These are phyloP conservation scores for Phytophthora agathidicida DNA, from an alignment of 352 stramenopile species.

Conservation along the genomic window DNA sequence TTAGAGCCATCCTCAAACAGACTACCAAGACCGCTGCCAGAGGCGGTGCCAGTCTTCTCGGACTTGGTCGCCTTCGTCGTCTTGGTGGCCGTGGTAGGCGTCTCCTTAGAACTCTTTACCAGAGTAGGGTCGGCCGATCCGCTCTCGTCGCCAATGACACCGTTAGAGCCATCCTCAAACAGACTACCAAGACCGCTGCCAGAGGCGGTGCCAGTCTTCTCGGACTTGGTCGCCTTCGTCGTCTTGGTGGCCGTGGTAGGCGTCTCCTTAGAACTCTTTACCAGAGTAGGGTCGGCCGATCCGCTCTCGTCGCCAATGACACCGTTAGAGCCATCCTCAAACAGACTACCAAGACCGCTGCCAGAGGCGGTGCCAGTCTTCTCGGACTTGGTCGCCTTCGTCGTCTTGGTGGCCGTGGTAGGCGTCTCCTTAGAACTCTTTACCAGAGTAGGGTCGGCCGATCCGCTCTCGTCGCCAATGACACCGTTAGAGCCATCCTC, in stretches of 20 bases:
- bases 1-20: conserved; percentile 7
- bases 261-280: too few species aligned
- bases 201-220: conserved; percentile 1
- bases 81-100: background rate
- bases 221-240: conserved; percentile 3
- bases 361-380: background rate
- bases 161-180: conserved; percentile 5
- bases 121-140: background rate
- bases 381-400: conserved; percentile 2
- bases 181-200: conserved; percentile 4
- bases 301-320: conserved; percentile 1
- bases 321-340: conserved; percentile 4
- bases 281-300: background rate
- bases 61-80: conserved; percentile 5
- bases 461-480: conserved; percentile 1
- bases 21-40: conserved; percentile 1
- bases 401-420: background rate
- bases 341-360: conserved; percentile 7
- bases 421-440: conserved; percentile 11
- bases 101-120: too few species aligned
- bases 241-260: background rate
- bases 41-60: background rate
- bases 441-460: conserved; percentile 15
- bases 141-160: conserved; percentile 1
- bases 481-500: conserved; percentile 1